Base-by-base conservation (phyloP, 192 early-diverging fungal genomes). In the Pecoramyces ruminantium region DNA sequence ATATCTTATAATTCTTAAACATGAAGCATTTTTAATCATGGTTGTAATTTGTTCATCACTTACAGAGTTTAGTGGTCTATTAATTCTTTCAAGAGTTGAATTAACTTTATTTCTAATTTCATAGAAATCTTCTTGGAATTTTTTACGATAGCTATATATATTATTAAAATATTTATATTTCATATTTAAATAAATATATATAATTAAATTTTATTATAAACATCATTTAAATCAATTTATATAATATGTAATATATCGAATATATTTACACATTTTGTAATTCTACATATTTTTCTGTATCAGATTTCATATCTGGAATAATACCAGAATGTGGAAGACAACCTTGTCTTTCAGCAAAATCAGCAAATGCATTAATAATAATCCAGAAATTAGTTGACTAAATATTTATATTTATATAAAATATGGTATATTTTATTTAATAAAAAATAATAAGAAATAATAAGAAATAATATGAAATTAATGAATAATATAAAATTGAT, bases 291-390 rank as follows among this genome's bases (percentile, higher is more conserved):
- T 92, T 91, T 29, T 89, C 88, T 2, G 96, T 98, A 82, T 99
- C 94, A 12, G 97, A 89, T 84, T 99, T 98, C 97, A 99, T 99
- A 85, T 99, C 97, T 0, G 97, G 96, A 28, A 99, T 89, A 28
- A 86, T 85, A 12, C 97, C 97, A 2, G 93, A 89, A 18, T 96
- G 84, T 1, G 97, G 97, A 30, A 99, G 87, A 77, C 85, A 84
- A 2, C 92, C 87, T 81, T 95, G 91, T 77, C 92, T 89, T 29
- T 87, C 86, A 16, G 95, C 88, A 86, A 96, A 98, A 28, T 94
- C 89, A 78, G 89, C 86, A 27, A 95, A 84, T 1, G 96, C 96
- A 30, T 90, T 86, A 1, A 88, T 89, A 78, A 96, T 85, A 29
- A 97, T 89, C 97, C 97, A 98, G 83, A 98, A 98, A 80, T 85